A percentile compares a stretch with the other conserved stretches of the same genome.
phyloP scores from a whole-genome alignment of 2,329 filamentous ascomycete genomes.

The Colletotrichum sp. region DNA sequence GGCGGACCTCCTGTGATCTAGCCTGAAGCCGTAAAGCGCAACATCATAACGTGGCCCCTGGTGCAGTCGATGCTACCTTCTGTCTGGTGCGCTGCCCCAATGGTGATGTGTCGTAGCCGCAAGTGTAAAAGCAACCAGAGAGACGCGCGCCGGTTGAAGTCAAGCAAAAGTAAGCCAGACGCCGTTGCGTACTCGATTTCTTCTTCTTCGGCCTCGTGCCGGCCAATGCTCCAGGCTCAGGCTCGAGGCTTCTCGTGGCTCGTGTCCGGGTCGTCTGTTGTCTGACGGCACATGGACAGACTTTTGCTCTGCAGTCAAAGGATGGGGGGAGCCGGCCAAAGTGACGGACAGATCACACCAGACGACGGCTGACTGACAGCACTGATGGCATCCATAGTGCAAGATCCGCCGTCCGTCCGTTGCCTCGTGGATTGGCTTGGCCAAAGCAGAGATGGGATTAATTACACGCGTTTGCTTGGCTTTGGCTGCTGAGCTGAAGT shows the following conservation, averaged over 20 bases:
- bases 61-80: neutral
- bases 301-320: neutral
- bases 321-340: neutral
- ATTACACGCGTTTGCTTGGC: neutral
- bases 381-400: neutral
- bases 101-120: neutral
- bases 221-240: neutral
- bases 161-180: neutral
- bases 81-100: neutral
- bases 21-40: neutral
- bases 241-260: neutral
- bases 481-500: neutral
- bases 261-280: neutral
- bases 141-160: constrained; percentile 2
- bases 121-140: constrained; percentile 4
- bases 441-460: neutral
- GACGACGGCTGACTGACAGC: constrained; percentile 16
- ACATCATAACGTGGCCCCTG: neutral
- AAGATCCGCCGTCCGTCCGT: neutral
- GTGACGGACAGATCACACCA: constrained; percentile 2
- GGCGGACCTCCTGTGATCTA: constrained; percentile 5
- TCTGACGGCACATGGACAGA: neutral
- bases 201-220: neutral
- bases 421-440: neutral
- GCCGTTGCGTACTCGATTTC: neutral